Percentiles rank a stretch among this genome's conserved stretches.
phyloP scores from a whole-genome alignment of 169 alveolate species.

The Plasmodium vivax region DNA sequence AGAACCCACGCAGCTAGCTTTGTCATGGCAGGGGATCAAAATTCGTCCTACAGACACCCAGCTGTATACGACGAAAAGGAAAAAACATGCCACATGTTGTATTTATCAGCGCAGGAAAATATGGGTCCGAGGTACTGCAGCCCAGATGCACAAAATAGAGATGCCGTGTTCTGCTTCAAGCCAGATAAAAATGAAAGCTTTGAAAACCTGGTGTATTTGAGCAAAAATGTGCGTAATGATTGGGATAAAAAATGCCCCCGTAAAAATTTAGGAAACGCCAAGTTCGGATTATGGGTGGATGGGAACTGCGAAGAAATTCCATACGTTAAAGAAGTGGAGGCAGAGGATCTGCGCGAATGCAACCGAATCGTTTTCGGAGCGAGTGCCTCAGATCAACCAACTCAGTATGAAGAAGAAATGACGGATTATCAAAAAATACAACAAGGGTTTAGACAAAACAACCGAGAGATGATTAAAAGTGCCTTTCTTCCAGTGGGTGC shows the following conservation, averaged over 20 bases:
- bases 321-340: not conserved
- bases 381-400: constrained; percentile 82
- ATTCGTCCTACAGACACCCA: constrained; percentile 82
- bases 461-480: constrained; percentile 33
- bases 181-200: constrained; percentile 77
- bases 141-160: constrained; percentile 69
- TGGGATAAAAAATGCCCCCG: constrained; percentile 83
- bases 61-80: constrained; percentile 78
- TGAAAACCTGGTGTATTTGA: constrained; percentile 77
- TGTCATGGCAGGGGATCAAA: constrained; percentile 53
- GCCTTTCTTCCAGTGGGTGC: constrained; percentile 75
- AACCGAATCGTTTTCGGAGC: constrained; percentile 77
- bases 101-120: constrained; percentile 83
- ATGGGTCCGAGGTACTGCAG: constrained; percentile 85
- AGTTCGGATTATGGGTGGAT: constrained; percentile 84
- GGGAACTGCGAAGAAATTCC: constrained; percentile 56
- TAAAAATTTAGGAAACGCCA: constrained; percentile 78
- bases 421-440: constrained; percentile 39
- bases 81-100: constrained; percentile 79
- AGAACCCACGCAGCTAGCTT: constrained; percentile 80
- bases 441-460: constrained; percentile 2
- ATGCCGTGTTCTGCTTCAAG: constrained; percentile 80
- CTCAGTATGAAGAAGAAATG: constrained; percentile 48
- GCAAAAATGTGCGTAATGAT: constrained; percentile 73
- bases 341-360: constrained; percentile 66